Conservation (phyloP, 2,329 filamentous ascomycete species). For the Fusarium buxicola region DNA sequence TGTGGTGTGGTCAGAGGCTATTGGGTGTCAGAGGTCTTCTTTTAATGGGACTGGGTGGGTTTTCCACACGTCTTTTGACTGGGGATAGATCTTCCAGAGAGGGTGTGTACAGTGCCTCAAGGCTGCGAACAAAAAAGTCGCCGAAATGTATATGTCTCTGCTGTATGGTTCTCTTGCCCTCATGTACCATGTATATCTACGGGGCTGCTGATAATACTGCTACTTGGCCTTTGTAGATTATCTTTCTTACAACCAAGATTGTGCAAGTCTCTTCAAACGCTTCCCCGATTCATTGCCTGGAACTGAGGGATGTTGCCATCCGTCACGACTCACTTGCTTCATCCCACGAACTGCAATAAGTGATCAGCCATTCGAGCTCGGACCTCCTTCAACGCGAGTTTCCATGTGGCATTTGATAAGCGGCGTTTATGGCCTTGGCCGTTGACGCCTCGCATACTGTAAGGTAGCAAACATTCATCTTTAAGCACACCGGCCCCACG, state of each 20-base stretch:
- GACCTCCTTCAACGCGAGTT: constrained; percentile 23
- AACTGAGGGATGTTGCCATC: constrained; percentile 6
- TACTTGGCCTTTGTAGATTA: constrained; percentile 7
- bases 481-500: constrained; percentile 19
- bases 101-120: constrained; percentile 26
- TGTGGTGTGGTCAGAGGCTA: constrained; percentile 2
- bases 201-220: constrained; percentile 8
- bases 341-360: constrained; percentile 3
- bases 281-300: background rate
- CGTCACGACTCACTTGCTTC: background rate
- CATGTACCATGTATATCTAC: constrained; percentile 35
- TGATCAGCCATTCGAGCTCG: constrained; percentile 22
- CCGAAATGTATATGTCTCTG: constrained; percentile 32
- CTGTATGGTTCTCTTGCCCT: constrained; percentile 12
- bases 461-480: constrained; percentile 30
- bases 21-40: constrained; percentile 6
- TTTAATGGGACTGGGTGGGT: constrained; percentile 27
- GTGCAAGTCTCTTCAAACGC: background rate
- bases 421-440: constrained; percentile 14
- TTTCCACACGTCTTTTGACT: constrained; percentile 30
- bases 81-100: constrained; percentile 27
- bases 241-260: constrained; percentile 5
- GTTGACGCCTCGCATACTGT: constrained; percentile 38
- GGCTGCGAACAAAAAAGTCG: constrained; percentile 23
- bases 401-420: constrained; percentile 27